A percentile compares a stretch with the other conserved stretches of the same genome.
Evolutionary conservation across 176 grass and related monocot genomes (phyloP).

Genomic region (Eragrostis curvula): DNA sequence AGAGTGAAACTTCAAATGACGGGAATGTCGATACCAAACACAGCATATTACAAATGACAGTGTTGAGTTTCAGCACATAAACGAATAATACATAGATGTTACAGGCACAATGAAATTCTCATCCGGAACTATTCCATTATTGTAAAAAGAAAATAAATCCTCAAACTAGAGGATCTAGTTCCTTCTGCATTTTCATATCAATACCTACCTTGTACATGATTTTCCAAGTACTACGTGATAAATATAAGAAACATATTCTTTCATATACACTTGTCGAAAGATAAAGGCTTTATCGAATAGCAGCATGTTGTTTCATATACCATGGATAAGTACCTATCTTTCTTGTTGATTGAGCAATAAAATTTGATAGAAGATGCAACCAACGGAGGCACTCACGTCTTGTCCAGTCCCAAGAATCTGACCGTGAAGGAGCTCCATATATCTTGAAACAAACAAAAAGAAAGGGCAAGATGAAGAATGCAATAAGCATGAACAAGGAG

Average conservation of each 20-base stretch:
- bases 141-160: neutral
- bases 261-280: neutral
- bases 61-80: neutral
- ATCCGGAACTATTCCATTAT: no score
- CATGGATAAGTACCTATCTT: slow-evolving; percentile 40
- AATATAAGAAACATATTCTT: neutral
- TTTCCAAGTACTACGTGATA: neutral
- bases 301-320: neutral
- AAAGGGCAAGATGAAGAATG: neutral
- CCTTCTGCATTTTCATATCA: neutral
- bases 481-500: neutral
- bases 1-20: neutral
- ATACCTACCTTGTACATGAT: neutral
- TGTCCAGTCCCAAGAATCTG: slow-evolving; percentile 44
- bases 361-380: slow-evolving; percentile 37
- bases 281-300: neutral
- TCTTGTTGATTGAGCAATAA: slow-evolving; percentile 49
- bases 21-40: neutral
- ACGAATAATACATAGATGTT: neutral
- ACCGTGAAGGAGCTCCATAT: slow-evolving; percentile 19
- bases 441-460: slow-evolving; percentile 34
- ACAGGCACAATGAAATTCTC: neutral
- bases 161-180: neutral
- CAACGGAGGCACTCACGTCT: slow-evolving; percentile 39
- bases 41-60: neutral